Conservation (phyloP, 2,329 filamentous ascomycete species). For the Daldinia sp. region DNA sequence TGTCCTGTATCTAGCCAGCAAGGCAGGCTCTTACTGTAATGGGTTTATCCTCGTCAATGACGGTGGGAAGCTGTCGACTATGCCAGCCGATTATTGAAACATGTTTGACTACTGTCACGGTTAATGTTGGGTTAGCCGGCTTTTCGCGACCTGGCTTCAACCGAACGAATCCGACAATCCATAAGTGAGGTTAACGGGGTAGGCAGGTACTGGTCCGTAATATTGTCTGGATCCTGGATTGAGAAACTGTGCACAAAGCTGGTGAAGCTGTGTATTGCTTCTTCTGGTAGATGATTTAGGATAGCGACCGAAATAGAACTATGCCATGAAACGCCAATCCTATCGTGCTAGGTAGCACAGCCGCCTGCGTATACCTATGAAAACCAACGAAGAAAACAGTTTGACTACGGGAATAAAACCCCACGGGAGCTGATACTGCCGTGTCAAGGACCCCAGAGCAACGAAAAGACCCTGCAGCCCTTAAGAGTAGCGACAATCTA, state of each 20-base stretch:
- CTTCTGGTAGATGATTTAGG: conserved; percentile 5
- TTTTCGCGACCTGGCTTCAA: background rate
- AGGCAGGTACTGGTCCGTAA: background rate
- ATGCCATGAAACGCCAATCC: background rate
- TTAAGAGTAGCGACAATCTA: conserved; percentile 21
- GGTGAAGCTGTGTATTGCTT: background rate
- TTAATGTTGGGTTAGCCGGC: background rate
- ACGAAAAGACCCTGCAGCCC: conserved; percentile 11
- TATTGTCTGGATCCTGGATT: background rate
- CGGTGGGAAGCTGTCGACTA: conserved; percentile 41
- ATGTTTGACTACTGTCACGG: background rate
- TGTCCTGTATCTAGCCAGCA: conserved; percentile 44
- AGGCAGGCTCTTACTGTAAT: conserved; percentile 44
- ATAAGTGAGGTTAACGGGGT: no score
- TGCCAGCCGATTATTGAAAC: conserved; percentile 40
- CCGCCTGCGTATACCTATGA: conserved; percentile 6
- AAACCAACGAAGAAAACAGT: conserved; percentile 1
- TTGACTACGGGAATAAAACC: background rate
- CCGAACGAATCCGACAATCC: background rate
- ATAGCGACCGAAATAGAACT: conserved; percentile 8
- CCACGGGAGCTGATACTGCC: background rate
- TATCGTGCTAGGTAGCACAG: conserved; percentile 4
- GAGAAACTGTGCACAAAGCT: background rate
- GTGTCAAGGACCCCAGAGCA: conserved; percentile 11
- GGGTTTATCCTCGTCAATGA: conserved; percentile 43